Percentiles rank a stretch among this genome's conserved stretches.
Conservation (phyloP, 345 rosid genomes). For the Acer yangbiense region DNA sequence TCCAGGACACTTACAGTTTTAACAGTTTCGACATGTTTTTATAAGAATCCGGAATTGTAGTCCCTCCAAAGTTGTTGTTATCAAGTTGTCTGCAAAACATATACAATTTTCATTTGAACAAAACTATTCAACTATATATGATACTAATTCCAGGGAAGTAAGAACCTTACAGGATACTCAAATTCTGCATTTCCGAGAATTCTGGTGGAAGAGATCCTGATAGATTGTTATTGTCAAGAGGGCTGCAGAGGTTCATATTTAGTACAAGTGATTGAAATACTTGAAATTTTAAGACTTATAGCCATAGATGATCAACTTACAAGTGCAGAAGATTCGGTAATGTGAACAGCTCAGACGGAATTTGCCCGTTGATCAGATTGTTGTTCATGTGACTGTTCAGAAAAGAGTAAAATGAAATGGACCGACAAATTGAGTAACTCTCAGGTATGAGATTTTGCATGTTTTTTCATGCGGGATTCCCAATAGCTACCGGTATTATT, state of each 20-base stretch:
- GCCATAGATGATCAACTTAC: slow-evolving; percentile 52
- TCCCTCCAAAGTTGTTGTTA: slow-evolving; percentile 81
- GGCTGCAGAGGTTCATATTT: slow-evolving; percentile 46
- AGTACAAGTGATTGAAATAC: no score
- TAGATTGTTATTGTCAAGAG: slow-evolving; percentile 88
- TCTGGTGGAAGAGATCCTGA: slow-evolving; percentile 84
- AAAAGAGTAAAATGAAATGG: slow-evolving; percentile 20
- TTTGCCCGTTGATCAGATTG: slow-evolving; percentile 87
- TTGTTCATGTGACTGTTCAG: slow-evolving; percentile 93
- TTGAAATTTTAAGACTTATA: not conserved
- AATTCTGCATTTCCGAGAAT: slow-evolving; percentile 59
- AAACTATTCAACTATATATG: not conserved
- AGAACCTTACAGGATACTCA: slow-evolving; percentile 72
- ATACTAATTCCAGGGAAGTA: slow-evolving; percentile 11
- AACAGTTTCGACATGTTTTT: slow-evolving; percentile 71
- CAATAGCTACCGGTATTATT: no score
- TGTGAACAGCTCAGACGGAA: slow-evolving; percentile 76
- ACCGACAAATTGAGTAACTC: no score
- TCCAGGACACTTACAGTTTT: slow-evolving; percentile 43
- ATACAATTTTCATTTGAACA: slow-evolving; percentile 13
- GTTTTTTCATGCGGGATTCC: no score
- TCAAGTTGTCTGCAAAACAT: slow-evolving; percentile 76
- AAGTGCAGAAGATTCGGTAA: slow-evolving; percentile 84
- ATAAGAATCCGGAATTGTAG: slow-evolving; percentile 70
- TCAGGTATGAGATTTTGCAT: no score